phyloP scores from a whole-genome alignment of 805 yeast genomes.

The Yamadazyma sp. region DNA sequence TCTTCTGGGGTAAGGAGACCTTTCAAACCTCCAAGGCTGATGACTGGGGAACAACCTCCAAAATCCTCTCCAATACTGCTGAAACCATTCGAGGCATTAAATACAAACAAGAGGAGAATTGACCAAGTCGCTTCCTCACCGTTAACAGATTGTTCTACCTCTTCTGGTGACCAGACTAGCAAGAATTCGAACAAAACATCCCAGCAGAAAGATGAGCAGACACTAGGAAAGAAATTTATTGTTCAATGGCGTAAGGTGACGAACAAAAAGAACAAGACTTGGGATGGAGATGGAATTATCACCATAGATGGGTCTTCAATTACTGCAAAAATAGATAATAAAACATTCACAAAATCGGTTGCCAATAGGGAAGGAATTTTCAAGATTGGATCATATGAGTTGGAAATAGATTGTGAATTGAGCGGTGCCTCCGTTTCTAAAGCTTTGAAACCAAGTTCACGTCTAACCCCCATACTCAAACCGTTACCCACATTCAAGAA shows the following conservation, averaged over 20 bases:
- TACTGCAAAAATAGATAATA: slow-evolving; percentile 30
- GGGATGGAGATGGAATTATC: slow-evolving; percentile 90
- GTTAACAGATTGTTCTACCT: too few species aligned
- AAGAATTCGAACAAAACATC: neutral
- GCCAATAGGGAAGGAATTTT: slow-evolving; percentile 13
- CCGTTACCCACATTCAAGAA: slow-evolving; percentile 8
- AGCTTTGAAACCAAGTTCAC: neutral
- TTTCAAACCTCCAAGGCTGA: slow-evolving; percentile 53
- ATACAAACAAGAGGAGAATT: too few species aligned
- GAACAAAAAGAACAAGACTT: slow-evolving; percentile 78
- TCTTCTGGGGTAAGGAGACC: slow-evolving; percentile 38
- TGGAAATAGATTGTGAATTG: slow-evolving; percentile 55
- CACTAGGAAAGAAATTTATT: slow-evolving; percentile 14
- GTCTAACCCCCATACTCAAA: neutral
- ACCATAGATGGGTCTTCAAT: slow-evolving; percentile 22
- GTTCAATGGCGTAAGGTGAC: slow-evolving; percentile 73
- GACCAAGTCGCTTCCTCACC: too few species aligned
- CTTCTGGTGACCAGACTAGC: too few species aligned
- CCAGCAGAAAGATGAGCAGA: neutral
- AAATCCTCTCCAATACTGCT: too few species aligned
- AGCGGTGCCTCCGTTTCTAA: neutral
- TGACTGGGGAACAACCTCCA: too few species aligned
- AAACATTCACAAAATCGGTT: slow-evolving; percentile 19
- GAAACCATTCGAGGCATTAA: too few species aligned
- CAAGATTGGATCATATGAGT: slow-evolving; percentile 56